Base-by-base conservation (phyloP, 2,329 filamentous ascomycete species). In the Paecilomyces variotii region DNA sequence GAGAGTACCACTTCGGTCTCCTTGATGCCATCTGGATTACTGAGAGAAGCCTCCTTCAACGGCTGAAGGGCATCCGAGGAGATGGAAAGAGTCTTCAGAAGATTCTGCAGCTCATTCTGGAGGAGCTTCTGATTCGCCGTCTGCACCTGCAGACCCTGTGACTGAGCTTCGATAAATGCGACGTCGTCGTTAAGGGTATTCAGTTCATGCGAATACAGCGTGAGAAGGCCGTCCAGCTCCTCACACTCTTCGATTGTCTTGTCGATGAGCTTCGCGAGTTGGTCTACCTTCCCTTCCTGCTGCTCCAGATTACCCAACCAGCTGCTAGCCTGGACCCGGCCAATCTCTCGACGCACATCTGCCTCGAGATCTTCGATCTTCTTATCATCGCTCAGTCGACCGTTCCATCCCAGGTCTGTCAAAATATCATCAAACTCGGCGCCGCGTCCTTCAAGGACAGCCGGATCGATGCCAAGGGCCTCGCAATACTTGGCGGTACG, bases 91-190 rank as follows among this genome's bases (percentile, higher is more conserved):
- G 91, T 97, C 64, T 92, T 87, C 26, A 99, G 82, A n/a, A 97
- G 80, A 34, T 87, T 89, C 71, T 95, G 87, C 1, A 99, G 82
- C 73, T 99, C 94, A 62, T 87, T 90, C 72, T 93, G 91, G 53
- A 99, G 82, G 28, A 96, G 82, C 72, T 96, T 96, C 72, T 99
- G 94, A 67, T 99, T 99, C 49, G 94, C 91, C 24, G 93, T 93
- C 74, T 97, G 94, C 5, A 99, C 93, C 69, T 99, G 94, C 53
- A 99, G 79, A 79, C 94, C 94, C 76, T 99, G 93, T 5, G 91
- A 92, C 74, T 99, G 94, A 1, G 94, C 91, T 77, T 99, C 94
- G 63, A 99, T 97, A 71, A 95, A 97, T 2, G 91, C 87, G 66
- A 99, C 95, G 67, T 99, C 94, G 55, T 97, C 93, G 58, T 92